phyloP scores from a whole-genome alignment of 2,329 filamentous ascomycete genomes.

The Aspergillus fijiensis region DNA sequence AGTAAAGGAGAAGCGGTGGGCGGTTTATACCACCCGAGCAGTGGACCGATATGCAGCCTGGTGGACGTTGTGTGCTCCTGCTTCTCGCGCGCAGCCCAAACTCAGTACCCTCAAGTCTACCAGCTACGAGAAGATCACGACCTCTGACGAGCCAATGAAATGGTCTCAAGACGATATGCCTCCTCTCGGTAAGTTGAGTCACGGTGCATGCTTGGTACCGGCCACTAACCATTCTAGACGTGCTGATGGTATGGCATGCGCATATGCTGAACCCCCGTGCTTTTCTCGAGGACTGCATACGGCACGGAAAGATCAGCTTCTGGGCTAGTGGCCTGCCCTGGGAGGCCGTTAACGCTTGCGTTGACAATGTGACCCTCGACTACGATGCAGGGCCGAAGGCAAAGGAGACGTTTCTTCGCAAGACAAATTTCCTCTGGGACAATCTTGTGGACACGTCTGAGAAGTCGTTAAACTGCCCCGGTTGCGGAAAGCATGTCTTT shows the following conservation, averaged over 20 bases:
- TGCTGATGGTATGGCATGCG: conserved; percentile 77
- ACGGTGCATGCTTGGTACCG: neutral
- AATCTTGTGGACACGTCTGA: conserved; percentile 53
- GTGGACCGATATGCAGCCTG: conserved; percentile 67
- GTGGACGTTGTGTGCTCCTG: conserved; percentile 51
- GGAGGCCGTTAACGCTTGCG: conserved; percentile 57
- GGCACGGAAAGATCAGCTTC: conserved; percentile 53
- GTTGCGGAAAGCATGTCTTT: conserved; percentile 46
- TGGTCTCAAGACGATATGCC: conserved; percentile 52
- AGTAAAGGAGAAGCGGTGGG: conserved; percentile 72
- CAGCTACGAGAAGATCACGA: conserved; percentile 35
- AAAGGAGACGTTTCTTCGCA: conserved; percentile 48
- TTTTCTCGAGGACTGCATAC: conserved; percentile 73
- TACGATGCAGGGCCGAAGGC: conserved; percentile 53
- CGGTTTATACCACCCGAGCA: conserved; percentile 66
- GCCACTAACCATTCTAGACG: conserved; percentile 49
- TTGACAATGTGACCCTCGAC: conserved; percentile 58
- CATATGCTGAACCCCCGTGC: conserved; percentile 74
- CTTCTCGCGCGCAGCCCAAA: conserved; percentile 13
- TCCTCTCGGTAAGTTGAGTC: conserved; percentile 55
- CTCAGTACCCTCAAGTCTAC: conserved; percentile 19
- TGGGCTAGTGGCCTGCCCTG: conserved; percentile 69
- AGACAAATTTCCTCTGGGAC: conserved; percentile 59
- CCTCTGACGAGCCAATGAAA: conserved; percentile 22
- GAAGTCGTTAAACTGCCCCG: conserved; percentile 57